phyloP scores from a whole-genome alignment of 441 rosid species.

The Rhodomyrtus psidioides region DNA sequence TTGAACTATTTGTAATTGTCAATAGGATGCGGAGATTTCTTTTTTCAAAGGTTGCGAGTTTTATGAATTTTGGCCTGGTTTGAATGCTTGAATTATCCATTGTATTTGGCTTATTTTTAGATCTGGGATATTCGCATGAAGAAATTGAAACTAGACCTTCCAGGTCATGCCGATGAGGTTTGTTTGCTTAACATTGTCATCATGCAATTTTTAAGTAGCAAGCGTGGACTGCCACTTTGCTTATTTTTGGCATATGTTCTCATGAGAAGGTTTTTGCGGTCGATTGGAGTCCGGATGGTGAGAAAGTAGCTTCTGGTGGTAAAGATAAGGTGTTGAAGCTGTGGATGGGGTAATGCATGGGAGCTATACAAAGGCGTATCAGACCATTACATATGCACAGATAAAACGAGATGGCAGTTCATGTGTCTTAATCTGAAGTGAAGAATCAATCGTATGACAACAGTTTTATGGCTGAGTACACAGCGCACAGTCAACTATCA shows the following conservation, averaged over 20 bases:
- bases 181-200: background rate
- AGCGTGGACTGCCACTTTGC: background rate
- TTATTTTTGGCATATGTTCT: background rate
- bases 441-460: background rate
- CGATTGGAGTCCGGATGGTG: slow-evolving; percentile 99
- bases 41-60: background rate
- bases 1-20: too few relatives aligned
- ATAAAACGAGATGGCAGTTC: background rate
- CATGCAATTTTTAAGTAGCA: background rate
- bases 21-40: too few relatives aligned
- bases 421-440: background rate
- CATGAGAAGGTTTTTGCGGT: slow-evolving; percentile 65
- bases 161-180: slow-evolving; percentile 98
- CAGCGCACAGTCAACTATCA: background rate
- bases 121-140: slow-evolving; percentile 81
- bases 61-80: background rate
- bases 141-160: slow-evolving; percentile 88
- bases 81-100: background rate
- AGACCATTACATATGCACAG: background rate
- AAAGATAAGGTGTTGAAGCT: slow-evolving; percentile 84
- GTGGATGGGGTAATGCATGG: slow-evolving; percentile 68
- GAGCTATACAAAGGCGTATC: background rate
- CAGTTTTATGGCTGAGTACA: background rate
- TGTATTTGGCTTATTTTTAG: slow-evolving; percentile 16
- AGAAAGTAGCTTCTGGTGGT: slow-evolving; percentile 97